These are phyloP conservation scores for Xylariaceae sp. DNA, from an alignment of 2,329 filamentous ascomycete genomes.

Conservation along the genomic window DNA sequence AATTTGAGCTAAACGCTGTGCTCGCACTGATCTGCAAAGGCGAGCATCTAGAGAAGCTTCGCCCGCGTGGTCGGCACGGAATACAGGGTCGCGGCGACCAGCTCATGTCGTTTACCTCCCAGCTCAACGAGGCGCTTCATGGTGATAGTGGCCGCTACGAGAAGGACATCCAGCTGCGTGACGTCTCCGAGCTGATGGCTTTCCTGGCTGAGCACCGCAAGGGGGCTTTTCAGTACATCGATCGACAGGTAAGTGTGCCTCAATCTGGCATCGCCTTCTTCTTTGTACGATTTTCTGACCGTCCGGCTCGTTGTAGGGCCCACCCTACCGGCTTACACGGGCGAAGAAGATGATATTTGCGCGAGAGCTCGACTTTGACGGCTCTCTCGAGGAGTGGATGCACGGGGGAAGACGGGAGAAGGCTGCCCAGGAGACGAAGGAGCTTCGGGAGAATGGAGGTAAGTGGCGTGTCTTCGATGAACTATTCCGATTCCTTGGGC, in stretches of 20 bases:
- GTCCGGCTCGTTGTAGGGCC: too few relatives aligned
- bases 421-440: constrained; percentile 1
- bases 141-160: neutral
- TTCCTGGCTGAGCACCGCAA: constrained; percentile 20
- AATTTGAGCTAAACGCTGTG: constrained; percentile 23
- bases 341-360: constrained; percentile 21
- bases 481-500: too few relatives aligned
- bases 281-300: neutral
- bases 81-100: constrained; percentile 1
- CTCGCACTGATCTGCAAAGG: constrained; percentile 24
- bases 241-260: constrained; percentile 12
- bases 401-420: constrained; percentile 5
- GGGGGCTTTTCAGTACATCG: constrained; percentile 21
- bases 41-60: constrained; percentile 7
- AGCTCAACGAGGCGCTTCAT: constrained; percentile 27
- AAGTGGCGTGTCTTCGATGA: too few relatives aligned
- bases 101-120: constrained; percentile 17
- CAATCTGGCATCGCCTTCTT: too few relatives aligned
- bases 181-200: constrained; percentile 21
- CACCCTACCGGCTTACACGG: constrained; percentile 18
- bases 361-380: constrained; percentile 19
- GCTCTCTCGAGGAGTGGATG: constrained; percentile 19
- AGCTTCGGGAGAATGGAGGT: too few relatives aligned
- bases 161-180: neutral
- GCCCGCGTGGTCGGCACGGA: neutral